Evolutionary conservation across 1,284 basidiomycete genomes (phyloP).

Genomic region (Thelephora terrestris): DNA sequence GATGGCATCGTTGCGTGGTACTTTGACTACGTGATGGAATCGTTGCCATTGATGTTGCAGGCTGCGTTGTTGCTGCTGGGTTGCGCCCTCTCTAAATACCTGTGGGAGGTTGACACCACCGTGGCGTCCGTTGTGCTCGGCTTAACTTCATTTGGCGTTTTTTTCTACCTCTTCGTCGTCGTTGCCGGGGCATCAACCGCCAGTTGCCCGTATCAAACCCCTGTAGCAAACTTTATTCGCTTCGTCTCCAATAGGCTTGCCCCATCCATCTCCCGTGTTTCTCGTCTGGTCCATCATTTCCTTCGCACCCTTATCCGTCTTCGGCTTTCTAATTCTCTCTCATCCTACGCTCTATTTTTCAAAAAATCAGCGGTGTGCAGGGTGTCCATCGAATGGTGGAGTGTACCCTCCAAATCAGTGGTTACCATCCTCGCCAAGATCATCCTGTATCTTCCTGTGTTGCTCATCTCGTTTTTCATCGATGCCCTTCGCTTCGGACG

Average conservation of each 20-base stretch:
- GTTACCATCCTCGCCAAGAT: too few relatives aligned
- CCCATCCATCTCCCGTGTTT: not conserved
- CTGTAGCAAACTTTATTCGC: not conserved
- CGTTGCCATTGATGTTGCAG: too few relatives aligned
- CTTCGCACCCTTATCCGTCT: too few relatives aligned
- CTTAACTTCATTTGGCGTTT: not conserved
- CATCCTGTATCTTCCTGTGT: too few relatives aligned
- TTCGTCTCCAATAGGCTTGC: not conserved
- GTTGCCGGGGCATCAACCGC: not conserved
- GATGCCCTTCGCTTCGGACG: too few relatives aligned
- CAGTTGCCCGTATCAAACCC: slow-evolving; percentile 4
- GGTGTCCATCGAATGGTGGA: too few relatives aligned
- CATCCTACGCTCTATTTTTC: too few relatives aligned
- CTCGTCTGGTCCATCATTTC: not conserved
- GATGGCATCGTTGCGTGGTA: not conserved
- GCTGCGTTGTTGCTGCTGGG: slow-evolving; percentile 1
- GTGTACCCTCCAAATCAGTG: too few relatives aligned
- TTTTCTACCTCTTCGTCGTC: not conserved
- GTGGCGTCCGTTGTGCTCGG: not conserved
- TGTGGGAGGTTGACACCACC: not conserved
- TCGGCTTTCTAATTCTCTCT: too few relatives aligned
- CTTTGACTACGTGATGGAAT: too few relatives aligned
- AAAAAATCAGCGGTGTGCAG: too few relatives aligned
- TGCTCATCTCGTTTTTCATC: too few relatives aligned
- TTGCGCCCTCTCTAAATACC: not conserved